A percentile compares a stretch with the other conserved stretches of the same genome.
These are phyloP conservation scores for Aspergillus saccharolyticus DNA, from an alignment of 495 filamentous ascomycete genomes.

Conservation along the genomic window DNA sequence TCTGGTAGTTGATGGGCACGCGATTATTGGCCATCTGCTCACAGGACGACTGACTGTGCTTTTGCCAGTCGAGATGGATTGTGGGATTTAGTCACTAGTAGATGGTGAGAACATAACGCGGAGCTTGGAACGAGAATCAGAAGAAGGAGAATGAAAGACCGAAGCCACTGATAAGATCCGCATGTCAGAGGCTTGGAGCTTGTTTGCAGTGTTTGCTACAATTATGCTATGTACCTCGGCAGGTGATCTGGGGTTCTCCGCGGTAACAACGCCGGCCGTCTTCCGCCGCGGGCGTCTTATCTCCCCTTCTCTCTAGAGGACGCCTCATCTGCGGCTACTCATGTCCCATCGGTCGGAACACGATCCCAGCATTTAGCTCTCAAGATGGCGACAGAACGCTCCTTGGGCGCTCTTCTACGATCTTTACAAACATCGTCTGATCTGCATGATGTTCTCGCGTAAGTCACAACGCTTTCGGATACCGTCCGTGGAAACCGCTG, in stretches of 20 bases:
- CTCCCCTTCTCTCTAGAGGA: slow-evolving; percentile 5
- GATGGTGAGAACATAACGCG: slow-evolving; percentile 10
- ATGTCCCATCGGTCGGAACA: slow-evolving; percentile 6
- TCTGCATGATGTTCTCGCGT: slow-evolving; percentile 49
- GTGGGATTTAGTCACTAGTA: not conserved
- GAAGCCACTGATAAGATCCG: slow-evolving; percentile 3
- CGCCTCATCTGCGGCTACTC: not conserved
- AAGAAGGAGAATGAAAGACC: not conserved
- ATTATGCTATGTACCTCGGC: slow-evolving; percentile 32
- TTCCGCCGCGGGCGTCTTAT: not conserved
- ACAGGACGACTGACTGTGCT: not conserved
- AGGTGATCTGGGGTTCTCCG: slow-evolving; percentile 34
- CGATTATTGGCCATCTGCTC: slow-evolving; percentile 39
- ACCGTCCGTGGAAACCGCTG: slow-evolving; percentile 9
- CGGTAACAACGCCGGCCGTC: slow-evolving; percentile 16
- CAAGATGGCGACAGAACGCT: slow-evolving; percentile 46
- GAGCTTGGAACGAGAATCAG: not conserved
- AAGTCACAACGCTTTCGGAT: slow-evolving; percentile 24
- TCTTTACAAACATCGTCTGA: slow-evolving; percentile 46
- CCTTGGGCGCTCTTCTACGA: slow-evolving; percentile 47
- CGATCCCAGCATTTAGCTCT: not conserved
- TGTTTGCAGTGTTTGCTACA: slow-evolving; percentile 40
- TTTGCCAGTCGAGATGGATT: not conserved
- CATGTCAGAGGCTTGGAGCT: not conserved
- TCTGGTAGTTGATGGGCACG: slow-evolving; percentile 61